Percentiles rank a stretch among this genome's conserved stretches.
Conservation (phyloP, 1,284 basidiomycete species). For the Ustilago xerochloae region DNA sequence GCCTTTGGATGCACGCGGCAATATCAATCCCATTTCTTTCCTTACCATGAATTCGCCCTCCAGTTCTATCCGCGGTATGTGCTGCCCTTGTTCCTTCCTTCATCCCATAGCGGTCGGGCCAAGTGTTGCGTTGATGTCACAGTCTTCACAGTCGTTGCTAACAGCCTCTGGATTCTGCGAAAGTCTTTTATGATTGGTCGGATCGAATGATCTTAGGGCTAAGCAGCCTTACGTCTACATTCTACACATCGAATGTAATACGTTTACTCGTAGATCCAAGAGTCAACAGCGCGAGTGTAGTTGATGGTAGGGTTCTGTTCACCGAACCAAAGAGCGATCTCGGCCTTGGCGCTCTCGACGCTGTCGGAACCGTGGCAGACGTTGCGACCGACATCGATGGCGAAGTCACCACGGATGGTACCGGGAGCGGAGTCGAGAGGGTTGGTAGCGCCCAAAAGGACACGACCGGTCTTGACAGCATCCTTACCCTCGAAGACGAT, state of each 20-base stretch:
- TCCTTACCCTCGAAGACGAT: slow-evolving; percentile 97
- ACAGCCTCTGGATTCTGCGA: background rate
- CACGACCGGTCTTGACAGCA: slow-evolving; percentile 75
- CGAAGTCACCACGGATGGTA: slow-evolving; percentile 68
- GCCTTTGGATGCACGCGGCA: background rate
- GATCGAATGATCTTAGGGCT: no score
- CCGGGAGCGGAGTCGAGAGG: slow-evolving; percentile 84
- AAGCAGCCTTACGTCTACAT: no score
- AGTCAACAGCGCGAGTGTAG: slow-evolving; percentile 62
- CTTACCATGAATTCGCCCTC: background rate
- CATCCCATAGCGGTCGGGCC: no score
- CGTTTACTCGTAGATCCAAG: slow-evolving; percentile 66
- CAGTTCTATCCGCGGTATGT: background rate
- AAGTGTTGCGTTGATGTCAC: background rate
- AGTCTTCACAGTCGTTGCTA: background rate
- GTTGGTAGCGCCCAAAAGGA: slow-evolving; percentile 97
- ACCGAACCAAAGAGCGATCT: slow-evolving; percentile 68
- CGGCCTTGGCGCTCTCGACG: slow-evolving; percentile 66
- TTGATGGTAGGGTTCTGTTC: slow-evolving; percentile 63
- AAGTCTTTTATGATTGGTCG: background rate
- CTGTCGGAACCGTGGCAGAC: slow-evolving; percentile 81
- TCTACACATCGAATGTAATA: no score
- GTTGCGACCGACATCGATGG: slow-evolving; percentile 82
- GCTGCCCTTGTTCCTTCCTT: background rate
- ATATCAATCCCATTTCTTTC: background rate